phyloP scores from a whole-genome alignment of 2,329 filamentous ascomycete species.

The Cladosporium cucumerinum region DNA sequence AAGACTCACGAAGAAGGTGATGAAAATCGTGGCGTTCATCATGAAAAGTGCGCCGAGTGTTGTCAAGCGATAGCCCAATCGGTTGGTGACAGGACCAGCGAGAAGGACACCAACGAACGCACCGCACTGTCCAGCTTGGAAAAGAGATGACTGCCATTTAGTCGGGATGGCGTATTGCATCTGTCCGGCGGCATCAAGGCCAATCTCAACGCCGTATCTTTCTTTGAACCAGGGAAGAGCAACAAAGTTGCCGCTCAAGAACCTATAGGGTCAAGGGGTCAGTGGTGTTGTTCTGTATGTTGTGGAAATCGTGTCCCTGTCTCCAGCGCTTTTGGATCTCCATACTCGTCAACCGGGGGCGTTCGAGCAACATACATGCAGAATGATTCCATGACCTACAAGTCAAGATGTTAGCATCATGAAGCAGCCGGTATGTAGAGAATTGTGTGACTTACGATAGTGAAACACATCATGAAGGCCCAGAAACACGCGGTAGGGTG shows the following conservation, averaged over 20 bases:
- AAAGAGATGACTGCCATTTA: conserved; percentile 54
- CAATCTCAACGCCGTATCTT: conserved; percentile 43
- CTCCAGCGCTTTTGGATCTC: background rate
- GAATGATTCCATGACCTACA: conserved; percentile 58
- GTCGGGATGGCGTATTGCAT: conserved; percentile 43
- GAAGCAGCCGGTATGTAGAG: conserved; percentile 16
- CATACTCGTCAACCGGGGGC: background rate
- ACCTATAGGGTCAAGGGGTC: conserved; percentile 25
- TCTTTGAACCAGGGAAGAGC: conserved; percentile 47
- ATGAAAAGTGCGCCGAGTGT: conserved; percentile 52
- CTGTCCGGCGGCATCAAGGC: background rate
- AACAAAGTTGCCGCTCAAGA: conserved; percentile 56
- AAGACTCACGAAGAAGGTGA: conserved; percentile 50
- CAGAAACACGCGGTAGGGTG: conserved; percentile 50
- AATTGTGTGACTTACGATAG: conserved; percentile 42
- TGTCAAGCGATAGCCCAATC: conserved; percentile 56
- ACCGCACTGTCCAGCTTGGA: conserved; percentile 53
- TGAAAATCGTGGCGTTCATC: conserved; percentile 56
- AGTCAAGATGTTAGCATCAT: conserved; percentile 10
- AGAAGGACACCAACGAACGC: conserved; percentile 57
- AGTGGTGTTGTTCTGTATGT: background rate
- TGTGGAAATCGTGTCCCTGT: background rate
- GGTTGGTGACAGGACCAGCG: conserved; percentile 56
- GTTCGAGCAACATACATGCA: conserved; percentile 40
- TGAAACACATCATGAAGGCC: conserved; percentile 49